Base-by-base conservation (phyloP, 129 eudicot genomes). In the Centella asiatica region DNA sequence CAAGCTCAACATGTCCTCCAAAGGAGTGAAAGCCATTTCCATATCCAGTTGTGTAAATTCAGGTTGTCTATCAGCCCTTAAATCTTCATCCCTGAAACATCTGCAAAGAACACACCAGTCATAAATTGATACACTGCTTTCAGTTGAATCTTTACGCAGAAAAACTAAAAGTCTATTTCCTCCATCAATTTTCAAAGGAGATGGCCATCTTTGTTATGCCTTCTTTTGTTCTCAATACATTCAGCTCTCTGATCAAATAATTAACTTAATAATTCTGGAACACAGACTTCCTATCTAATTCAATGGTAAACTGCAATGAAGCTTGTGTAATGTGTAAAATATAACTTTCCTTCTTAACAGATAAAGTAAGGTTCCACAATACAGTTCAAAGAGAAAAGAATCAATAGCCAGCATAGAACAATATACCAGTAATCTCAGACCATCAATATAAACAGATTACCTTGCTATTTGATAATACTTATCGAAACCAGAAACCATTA, bases 41-140 rank as follows among this genome's bases (percentile, higher is more conserved):
- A 92, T 84, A 79, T 92, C 99, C 45, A 92, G 70, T 59, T 92
- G 99, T 12, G 99, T 92, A 62, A 92, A 92, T 71, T 92, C 99
- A 50, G 99, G 99, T 71, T 92, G 99, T 66, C 99, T 84, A 65
- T 92, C 99, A 1, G 99, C 99, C 67, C 99, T 87, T 51, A 92
- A 75, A 82, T 92, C 99, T 77, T 92, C 99, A 74, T 92, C 99
- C 77, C 99, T 86, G 62, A 92, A 92, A 74, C 99, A 92, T 72
- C 96, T 92, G 68, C 60, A 44, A 52, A 65, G 39, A 80, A 53
- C 26, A 57, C 51, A 31, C 14, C 55, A 48, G n/a, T n/a, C 62
- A 64, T 32, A 7, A 29, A 13, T 58, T 18, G 19, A 32, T 33
- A 5, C 0, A 14, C 18, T n/a, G n/a, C 31, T 27, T 33, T 31